Evolutionary conservation across 345 rosid genomes (phyloP), one percentile per base, ranked within the genome.

Genomic region (Citrus trifoliata): DNA sequence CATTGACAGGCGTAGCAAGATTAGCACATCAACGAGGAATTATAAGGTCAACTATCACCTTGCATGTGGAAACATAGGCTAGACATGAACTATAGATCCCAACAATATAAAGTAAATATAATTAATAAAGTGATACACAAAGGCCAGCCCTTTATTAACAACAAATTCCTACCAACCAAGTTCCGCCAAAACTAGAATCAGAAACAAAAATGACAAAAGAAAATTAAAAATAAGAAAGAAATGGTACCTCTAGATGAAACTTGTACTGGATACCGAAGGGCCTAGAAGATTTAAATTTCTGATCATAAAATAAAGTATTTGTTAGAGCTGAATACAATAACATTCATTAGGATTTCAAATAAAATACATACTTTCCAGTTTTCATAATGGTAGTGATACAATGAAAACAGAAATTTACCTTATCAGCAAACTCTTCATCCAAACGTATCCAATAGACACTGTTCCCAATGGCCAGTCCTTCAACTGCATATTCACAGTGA

Each of bases 381-480:
- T 53, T 68, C 48, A 19, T 25, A 25, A 59, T 59, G 56, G 18
- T 38, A 19, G 70, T 59, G n/a, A 66, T 46, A 19, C 37, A 70
- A 27, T 53, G 58, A 58, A 42, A 71, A 28, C 73, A 48, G 55
- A 24, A 25, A 68, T 37, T 30, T 71, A 93, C 98, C 94, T 96
- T 96, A 63, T 88, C 88, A 74, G 98, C 79, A 82, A 81, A 86
- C 69, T 93, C 98, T 81, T 92, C 93, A 68, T 93, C 99, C 82
- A 96, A 96, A 33, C 82, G 88, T 87, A 96, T 91, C 93, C 94
- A 88, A 87, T 93, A 96, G 73, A 93, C 98, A 73, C 93, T 90
- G 80, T 94, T 96, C 53, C 93, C 97, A 66, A 93, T 87, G 51
- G 69, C 82, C 80, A 90, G 81, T 71, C 92, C 94, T 63, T 93